Base-by-base conservation (phyloP, 1,139 yeast species). In the Geotrichum klebahnii region DNA sequence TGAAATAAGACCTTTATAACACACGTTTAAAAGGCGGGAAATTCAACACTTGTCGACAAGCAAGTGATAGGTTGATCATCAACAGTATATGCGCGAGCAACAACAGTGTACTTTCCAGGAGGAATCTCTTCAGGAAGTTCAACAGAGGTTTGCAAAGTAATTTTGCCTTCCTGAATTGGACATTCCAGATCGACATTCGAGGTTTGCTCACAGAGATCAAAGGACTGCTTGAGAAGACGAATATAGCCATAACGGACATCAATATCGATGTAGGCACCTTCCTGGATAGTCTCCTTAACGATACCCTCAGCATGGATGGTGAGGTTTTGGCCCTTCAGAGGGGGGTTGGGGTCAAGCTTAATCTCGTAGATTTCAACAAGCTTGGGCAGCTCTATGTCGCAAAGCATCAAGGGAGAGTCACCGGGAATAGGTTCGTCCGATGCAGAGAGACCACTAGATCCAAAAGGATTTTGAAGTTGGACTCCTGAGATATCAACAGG, bases 121-220 rank as follows among this genome's bases (percentile, higher is more conserved):
- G 98, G 97, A 23, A 90, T 95, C 67, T 88, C 94, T n/a, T 76
- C 73, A 17, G 98, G 98, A 55, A 92, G 79, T 60, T 82, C 90
- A 31, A 92, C 94, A 42, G 73, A 69, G 68, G 89, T 88, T 33
- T 76, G 68, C 54, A 92, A 71, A 48, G 73, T 70, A 60, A 87
- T 82, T 50, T 71, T 67, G 4, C 97, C 98, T 58, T 79, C 72
- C 50, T 73, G 64, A 51, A 92, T 69, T 2, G 98, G 98, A 66
- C 98, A 92, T 43, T 68, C 65, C 61, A 75, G 57, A 62, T 86
- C 96, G 44, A 89, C 90, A 62, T 88, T 85, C 50, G 80, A 79
- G 54, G 88, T 75, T 64, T 88, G 84, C 58, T 89, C 96, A 69
- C 98, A 92, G 55, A 92, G 74, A 67, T 92, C 97, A 67, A 83